Conservation (phyloP, 495 filamentous ascomycete species). For the Aspergillus coremiiformis region DNA sequence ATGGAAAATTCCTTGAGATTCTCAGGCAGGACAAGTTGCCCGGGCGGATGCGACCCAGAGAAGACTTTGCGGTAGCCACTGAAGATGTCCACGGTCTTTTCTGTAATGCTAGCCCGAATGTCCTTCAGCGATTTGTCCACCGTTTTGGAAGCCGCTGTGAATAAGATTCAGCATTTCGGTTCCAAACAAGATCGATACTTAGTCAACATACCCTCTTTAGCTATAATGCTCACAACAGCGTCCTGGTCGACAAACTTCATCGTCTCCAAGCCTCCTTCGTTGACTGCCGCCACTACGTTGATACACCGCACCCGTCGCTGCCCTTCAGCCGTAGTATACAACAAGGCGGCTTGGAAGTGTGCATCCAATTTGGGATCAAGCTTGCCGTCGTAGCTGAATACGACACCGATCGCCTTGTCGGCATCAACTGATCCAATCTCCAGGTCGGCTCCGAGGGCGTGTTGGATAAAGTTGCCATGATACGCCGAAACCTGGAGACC, state of each 20-base stretch:
- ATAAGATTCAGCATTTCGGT: not conserved
- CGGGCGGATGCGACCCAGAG: slow-evolving; percentile 76
- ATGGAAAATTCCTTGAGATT: slow-evolving; percentile 94
- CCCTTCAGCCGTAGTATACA: slow-evolving; percentile 88
- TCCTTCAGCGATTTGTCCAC: slow-evolving; percentile 78
- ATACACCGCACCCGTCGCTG: slow-evolving; percentile 87
- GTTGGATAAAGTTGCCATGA: slow-evolving; percentile 92
- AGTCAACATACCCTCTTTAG: slow-evolving; percentile 63
- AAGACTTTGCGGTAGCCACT: slow-evolving; percentile 90
- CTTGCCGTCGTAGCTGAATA: slow-evolving; percentile 96
- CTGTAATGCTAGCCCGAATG: slow-evolving; percentile 72
- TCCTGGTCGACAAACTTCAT: slow-evolving; percentile 95
- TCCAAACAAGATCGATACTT: not conserved
- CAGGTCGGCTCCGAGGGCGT: slow-evolving; percentile 89
- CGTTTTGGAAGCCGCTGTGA: slow-evolving; percentile 66
- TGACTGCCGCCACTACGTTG: slow-evolving; percentile 89
- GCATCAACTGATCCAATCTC: slow-evolving; percentile 90
- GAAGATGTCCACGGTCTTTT: slow-evolving; percentile 92
- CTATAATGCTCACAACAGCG: slow-evolving; percentile 76
- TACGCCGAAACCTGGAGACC: slow-evolving; percentile 90
- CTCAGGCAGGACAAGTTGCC: slow-evolving; percentile 91
- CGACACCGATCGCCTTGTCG: slow-evolving; percentile 86
- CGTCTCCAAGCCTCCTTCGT: slow-evolving; percentile 70
- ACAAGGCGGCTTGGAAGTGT: slow-evolving; percentile 91
- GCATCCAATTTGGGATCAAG: slow-evolving; percentile 92